Percentiles rank a stretch among this genome's conserved stretches.
These are phyloP conservation scores for Colletotrichum sp. DNA, from an alignment of 2,329 filamentous ascomycete genomes.

Conservation along the genomic window DNA sequence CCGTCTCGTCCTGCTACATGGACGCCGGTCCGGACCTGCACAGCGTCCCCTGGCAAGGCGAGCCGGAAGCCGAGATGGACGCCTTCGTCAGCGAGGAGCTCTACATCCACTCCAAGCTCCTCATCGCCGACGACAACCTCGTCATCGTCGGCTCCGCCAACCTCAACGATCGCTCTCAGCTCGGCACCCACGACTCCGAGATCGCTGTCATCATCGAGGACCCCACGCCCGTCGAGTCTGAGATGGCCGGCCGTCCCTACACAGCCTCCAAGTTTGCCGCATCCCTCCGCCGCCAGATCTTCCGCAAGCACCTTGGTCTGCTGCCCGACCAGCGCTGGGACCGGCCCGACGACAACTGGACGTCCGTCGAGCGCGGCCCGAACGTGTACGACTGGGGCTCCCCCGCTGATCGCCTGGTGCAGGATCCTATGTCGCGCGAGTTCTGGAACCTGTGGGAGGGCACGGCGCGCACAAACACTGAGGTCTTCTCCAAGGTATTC, in stretches of 20 bases:
- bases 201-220: conserved; percentile 91
- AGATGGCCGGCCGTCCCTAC: conserved; percentile 76
- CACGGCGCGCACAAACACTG: conserved; percentile 79
- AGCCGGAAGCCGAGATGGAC: conserved; percentile 60
- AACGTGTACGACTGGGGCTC: conserved; percentile 80
- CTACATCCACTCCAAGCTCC: conserved; percentile 70
- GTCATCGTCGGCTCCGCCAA: conserved; percentile 79
- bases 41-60: conserved; percentile 58
- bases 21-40: conserved; percentile 74
- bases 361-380: conserved; percentile 70
- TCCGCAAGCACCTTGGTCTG: conserved; percentile 89
- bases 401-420: conserved; percentile 69
- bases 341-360: conserved; percentile 74
- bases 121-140: conserved; percentile 82
- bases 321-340: conserved; percentile 76
- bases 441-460: conserved; percentile 76
- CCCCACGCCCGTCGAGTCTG: conserved; percentile 69
- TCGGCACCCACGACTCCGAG: conserved; percentile 85
- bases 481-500: conserved; percentile 82
- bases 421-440: conserved; percentile 72
- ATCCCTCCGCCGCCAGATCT: conserved; percentile 83
- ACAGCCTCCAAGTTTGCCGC: conserved; percentile 78
- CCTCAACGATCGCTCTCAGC: conserved; percentile 71
- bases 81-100: conserved; percentile 68
- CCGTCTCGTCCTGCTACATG: conserved; percentile 84